Evolutionary conservation across 1,139 yeast species (phyloP).

Genomic region (Candida freyschussii): DNA sequence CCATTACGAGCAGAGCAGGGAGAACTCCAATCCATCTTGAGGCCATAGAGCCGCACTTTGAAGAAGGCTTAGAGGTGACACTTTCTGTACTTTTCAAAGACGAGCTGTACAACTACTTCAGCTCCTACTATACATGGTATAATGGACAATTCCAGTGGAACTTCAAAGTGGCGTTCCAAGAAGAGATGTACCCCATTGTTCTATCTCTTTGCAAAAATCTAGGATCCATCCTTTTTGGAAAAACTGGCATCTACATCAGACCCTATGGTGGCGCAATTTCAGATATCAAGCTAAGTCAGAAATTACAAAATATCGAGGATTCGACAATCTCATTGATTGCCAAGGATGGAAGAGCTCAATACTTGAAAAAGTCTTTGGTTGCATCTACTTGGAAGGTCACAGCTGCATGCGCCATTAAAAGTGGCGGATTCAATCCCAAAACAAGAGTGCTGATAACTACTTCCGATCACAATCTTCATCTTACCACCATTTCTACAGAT

Average conservation of each 20-base stretch:
- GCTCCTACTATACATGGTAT: conserved; percentile 10
- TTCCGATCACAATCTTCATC: conserved; percentile 9
- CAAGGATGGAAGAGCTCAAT: conserved; percentile 1
- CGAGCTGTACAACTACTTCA: conserved; percentile 18
- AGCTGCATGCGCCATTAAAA: conserved; percentile 8
- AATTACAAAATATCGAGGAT: neutral
- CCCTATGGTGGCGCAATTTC: conserved; percentile 4
- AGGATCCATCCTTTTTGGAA: conserved; percentile 16
- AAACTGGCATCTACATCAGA: conserved; percentile 13
- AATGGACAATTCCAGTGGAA: conserved; percentile 4
- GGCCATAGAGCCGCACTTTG: conserved; percentile 8
- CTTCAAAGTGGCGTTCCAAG: conserved; percentile 7
- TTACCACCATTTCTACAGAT: conserved; percentile 9
- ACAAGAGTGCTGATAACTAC: conserved; percentile 12
- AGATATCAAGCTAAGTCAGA: conserved; percentile 1
- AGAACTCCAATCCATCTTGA: conserved; percentile 17
- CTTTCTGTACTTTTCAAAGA: conserved; percentile 18
- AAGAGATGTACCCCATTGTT: conserved; percentile 10
- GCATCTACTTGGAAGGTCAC: conserved; percentile 10
- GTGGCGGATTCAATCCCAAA: neutral
- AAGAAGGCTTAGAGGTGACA: conserved; percentile 3
- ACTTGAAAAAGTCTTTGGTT: conserved; percentile 3
- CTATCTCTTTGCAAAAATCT: conserved; percentile 5
- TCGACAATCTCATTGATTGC: neutral
- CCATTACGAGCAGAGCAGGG: conserved; percentile 13